Base-by-base conservation (phyloP, 2,329 filamentous ascomycete genomes). In the Cladosporium phlei region DNA sequence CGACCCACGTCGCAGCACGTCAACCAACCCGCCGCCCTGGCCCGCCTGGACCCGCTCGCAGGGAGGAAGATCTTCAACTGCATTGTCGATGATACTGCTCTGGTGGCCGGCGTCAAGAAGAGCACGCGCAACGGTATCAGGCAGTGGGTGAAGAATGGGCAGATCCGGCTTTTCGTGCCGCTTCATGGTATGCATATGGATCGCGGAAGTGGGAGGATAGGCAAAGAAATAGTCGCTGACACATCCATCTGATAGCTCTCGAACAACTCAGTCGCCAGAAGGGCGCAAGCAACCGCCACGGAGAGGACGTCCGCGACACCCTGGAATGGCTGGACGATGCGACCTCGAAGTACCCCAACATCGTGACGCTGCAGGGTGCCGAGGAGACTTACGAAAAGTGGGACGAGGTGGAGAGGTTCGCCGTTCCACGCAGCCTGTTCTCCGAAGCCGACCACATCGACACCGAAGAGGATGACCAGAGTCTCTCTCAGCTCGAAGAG, bases 41-140 rank as follows among this genome's bases (percentile, higher is more conserved):
- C 32, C 24, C 37, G 37, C 37, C 37, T 21, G 9, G 37, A 39
- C n/a, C 49, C 28, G 19, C 53, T 47, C 46, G 58, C 61, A 20
- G 49, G 53, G 10, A 67, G 71, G 54, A 75, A 74, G 63, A 57
- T 74, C 48, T 75, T 76, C 68, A 75, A 75, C 64, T 75, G 72
- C 59, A 75, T 75, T 53, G 70, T 74, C 53, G 73, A 76, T 57
- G 73, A 75, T 54, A 72, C 69, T 16, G 72, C 73, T 24, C 58
- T 76, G 52, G 66, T 75, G 47, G 71, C 71, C 30, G 72, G 73
- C 48, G 70, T 73, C 38, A 74, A 74, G 65, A 71, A 68, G 58
- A 72, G 69, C 60, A 75, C 72, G 46, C 65, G 72, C 52, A 73
- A 76, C 55, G 72, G 72, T 43, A 72, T 76, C 52, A 65, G 70